A percentile compares a stretch with the other conserved stretches of the same genome.
phyloP scores from a whole-genome alignment of 192 early-diverging fungal genomes.

The Chytriomyces sp. region DNA sequence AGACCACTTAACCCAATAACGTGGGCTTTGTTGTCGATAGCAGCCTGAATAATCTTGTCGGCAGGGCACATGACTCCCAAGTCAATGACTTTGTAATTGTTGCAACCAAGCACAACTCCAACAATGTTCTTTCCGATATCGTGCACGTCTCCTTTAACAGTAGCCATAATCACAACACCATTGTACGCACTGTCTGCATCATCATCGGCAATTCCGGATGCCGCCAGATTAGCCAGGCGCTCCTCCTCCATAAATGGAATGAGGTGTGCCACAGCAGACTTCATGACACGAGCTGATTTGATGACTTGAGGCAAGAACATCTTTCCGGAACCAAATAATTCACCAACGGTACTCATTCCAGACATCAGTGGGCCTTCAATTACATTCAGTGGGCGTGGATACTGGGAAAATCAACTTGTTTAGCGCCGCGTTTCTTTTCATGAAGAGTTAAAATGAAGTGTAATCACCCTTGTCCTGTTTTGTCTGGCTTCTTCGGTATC shows the following conservation, averaged over 20 bases:
- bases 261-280: constrained; percentile 94
- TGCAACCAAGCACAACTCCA: constrained; percentile 95
- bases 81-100: constrained; percentile 95
- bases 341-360: constrained; percentile 93
- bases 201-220: constrained; percentile 57
- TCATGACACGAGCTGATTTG: constrained; percentile 95
- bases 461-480: constrained; percentile 54
- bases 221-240: constrained; percentile 73
- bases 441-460: background rate
- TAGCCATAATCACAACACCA: constrained; percentile 90
- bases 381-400: constrained; percentile 90
- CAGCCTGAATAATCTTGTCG: constrained; percentile 89
- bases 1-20: constrained; percentile 92
- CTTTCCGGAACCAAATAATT: constrained; percentile 92
- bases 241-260: constrained; percentile 95
- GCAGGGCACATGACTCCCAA: constrained; percentile 95
- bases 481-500: constrained; percentile 93
- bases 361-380: constrained; percentile 96
- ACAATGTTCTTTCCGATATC: constrained; percentile 99
- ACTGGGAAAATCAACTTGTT: constrained; percentile 43
- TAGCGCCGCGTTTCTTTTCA: background rate
- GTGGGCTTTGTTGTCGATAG: constrained; percentile 87
- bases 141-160: constrained; percentile 97
- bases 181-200: constrained; percentile 74
- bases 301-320: constrained; percentile 99